A percentile compares a stretch with the other conserved stretches of the same genome.
Evolutionary conservation across 495 filamentous ascomycete genomes (phyloP).

Genomic region (Podospora fimiseda): DNA sequence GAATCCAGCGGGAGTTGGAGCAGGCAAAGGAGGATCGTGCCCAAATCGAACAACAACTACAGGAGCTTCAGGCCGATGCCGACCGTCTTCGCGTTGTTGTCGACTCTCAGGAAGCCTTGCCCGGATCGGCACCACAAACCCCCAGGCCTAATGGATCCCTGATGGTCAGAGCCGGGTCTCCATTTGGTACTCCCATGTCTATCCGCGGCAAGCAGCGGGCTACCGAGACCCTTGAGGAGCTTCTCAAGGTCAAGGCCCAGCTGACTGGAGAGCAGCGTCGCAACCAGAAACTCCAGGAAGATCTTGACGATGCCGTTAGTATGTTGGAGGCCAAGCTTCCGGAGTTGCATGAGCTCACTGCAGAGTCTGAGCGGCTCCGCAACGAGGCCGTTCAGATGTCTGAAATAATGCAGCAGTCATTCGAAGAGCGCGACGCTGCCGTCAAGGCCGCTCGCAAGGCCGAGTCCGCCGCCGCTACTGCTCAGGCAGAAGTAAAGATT

Average conservation of each 20-base stretch:
- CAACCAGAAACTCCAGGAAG: conserved; percentile 60
- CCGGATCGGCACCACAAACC: conserved; percentile 47
- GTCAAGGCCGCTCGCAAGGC: conserved; percentile 62
- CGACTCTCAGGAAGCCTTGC: conserved; percentile 25
- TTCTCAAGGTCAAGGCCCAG: conserved; percentile 47
- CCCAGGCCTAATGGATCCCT: conserved; percentile 51
- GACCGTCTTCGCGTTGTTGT: conserved; percentile 51
- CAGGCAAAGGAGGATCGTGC: conserved; percentile 68
- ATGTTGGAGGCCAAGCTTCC: conserved; percentile 63
- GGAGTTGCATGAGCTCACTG: conserved; percentile 59
- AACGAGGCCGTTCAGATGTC: conserved; percentile 77
- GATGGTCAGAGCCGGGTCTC: conserved; percentile 38
- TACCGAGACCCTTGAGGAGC: conserved; percentile 47
- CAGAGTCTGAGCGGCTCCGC: conserved; percentile 61
- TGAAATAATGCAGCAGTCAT: conserved; percentile 52
- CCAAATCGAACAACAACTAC: conserved; percentile 59
- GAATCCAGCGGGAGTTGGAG: conserved; percentile 71
- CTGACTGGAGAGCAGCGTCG: conserved; percentile 59
- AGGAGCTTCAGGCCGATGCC: conserved; percentile 68
- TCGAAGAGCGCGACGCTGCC: conserved; percentile 51
- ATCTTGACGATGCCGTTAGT: conserved; percentile 73
- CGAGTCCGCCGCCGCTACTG: conserved; percentile 63
- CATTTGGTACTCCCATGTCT: conserved; percentile 49
- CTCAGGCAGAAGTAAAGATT: conserved; percentile 67
- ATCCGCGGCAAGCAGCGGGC: conserved; percentile 43